These are phyloP conservation scores for Cryoendolithus antarcticus DNA, from an alignment of 2,329 filamentous ascomycete genomes.

Conservation along the genomic window DNA sequence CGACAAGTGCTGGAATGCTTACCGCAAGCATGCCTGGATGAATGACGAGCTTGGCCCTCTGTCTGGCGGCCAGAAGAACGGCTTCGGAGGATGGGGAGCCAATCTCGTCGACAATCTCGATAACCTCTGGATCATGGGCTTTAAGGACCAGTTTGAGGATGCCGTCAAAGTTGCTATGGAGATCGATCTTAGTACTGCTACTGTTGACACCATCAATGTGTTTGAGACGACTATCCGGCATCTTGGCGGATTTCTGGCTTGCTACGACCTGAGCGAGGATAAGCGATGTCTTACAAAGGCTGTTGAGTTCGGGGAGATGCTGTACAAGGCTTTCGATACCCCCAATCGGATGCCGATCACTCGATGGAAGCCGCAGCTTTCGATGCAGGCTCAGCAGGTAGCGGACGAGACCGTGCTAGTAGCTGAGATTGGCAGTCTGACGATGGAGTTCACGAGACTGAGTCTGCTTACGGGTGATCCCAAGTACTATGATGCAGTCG, in stretches of 20 bases:
- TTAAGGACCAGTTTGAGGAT: constrained; percentile 35
- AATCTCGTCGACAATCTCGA: constrained; percentile 35
- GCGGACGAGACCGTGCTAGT: constrained; percentile 31
- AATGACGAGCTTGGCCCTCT: constrained; percentile 36
- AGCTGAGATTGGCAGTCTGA: constrained; percentile 36
- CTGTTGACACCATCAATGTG: constrained; percentile 31
- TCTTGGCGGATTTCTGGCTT: constrained; percentile 24
- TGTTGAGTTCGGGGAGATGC: constrained; percentile 29
- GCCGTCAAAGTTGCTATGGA: constrained; percentile 31
- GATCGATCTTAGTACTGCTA: constrained; percentile 31
- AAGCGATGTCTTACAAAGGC: constrained; percentile 24
- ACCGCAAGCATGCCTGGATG: constrained; percentile 35
- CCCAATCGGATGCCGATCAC: constrained; percentile 34
- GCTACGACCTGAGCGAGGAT: constrained; percentile 26
- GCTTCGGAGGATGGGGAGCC: constrained; percentile 37
- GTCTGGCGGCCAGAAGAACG: constrained; percentile 27
- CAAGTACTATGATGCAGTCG: constrained; percentile 35
- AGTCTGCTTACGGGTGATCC: constrained; percentile 33
- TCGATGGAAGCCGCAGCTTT: constrained; percentile 30
- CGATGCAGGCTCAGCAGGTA: constrained; percentile 25
- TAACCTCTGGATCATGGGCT: constrained; percentile 36
- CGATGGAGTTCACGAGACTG: constrained; percentile 37
- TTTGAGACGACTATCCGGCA: constrained; percentile 39
- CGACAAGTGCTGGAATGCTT: constrained; percentile 32
- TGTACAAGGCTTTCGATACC: constrained; percentile 37